Evolutionary conservation across 179 eudicot species (phyloP), one percentile per base, ranked within the genome.

Genomic region (Spinacia oleracea): DNA sequence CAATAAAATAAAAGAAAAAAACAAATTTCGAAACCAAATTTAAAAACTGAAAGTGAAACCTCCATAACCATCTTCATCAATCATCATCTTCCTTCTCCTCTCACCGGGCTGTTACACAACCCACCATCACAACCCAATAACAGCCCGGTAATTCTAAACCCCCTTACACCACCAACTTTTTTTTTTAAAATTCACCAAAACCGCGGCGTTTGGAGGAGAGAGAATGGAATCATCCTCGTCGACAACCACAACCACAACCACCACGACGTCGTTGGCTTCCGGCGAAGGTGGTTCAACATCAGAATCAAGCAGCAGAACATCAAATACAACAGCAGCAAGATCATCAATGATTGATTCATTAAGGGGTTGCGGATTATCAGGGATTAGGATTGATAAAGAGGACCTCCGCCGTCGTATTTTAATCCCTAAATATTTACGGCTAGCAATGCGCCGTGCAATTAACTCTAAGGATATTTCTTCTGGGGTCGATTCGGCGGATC

Each of bases 271-370:
- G 8, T 72, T 62, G 25, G 66, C 23, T 9, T 67, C 73, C 25
- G 78, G 40, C 18, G 82, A 51, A 9, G 58, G 58, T 48, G 63
- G 75, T 23, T 14, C 72, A 31, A 20, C 4, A 23, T 7, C 18
- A 64, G 69, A 64, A 12, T 64, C 69, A 66, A 66, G 45, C 70
- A 35, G 45, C 16, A 60, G 32, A 71, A 29, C 56, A 45, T n/a
- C 72, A 68, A 6, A 4, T 12, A 51, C 75, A 25, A 71, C 74
- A 15, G 50, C 85, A 55, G 80, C 85, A 5, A 83, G 97, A 74
- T 81, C 95, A 53, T 93, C 98, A 45, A 72, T 91, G 85, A 86
- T 95, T 12, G 93, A 89, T 27, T 95, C 98, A 1, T 58, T 93
- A 0, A 83, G 78, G 58, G 98, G 92, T 0, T 90, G 89, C 79